These are phyloP conservation scores for Pterula multifida DNA, from an alignment of 1,284 basidiomycete genomes.

Conservation along the genomic window DNA sequence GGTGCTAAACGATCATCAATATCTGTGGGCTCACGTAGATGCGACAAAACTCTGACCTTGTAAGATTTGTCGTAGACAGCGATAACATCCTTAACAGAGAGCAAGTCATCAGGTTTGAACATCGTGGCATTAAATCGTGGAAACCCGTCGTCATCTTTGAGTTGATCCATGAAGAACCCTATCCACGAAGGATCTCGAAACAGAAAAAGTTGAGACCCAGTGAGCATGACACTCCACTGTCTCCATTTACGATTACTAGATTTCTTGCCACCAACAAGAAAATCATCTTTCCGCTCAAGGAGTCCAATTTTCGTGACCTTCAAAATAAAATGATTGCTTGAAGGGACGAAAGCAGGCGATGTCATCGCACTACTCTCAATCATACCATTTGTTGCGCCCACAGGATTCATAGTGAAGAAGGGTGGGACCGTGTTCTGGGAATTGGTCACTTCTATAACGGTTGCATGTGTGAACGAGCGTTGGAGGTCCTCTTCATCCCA, in stretches of 20 bases:
- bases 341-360: conserved; percentile 10
- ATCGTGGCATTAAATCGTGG: neutral
- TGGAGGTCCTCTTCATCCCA: conserved; percentile 67
- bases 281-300: conserved; percentile 78
- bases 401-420: conserved; percentile 36
- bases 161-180: conserved; percentile 41
- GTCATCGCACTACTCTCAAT: conserved; percentile 14
- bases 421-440: conserved; percentile 25
- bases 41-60: conserved; percentile 37
- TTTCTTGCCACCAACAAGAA: conserved; percentile 67
- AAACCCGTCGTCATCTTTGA: conserved; percentile 20
- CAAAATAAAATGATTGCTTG: conserved; percentile 37
- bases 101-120: conserved; percentile 80
- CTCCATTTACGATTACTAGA: conserved; percentile 79
- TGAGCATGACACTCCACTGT: conserved; percentile 77
- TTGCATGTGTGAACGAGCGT: conserved; percentile 57
- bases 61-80: conserved; percentile 76
- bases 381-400: conserved; percentile 20
- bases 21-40: conserved; percentile 2
- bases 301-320: conserved; percentile 78
- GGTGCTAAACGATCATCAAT: conserved; percentile 31
- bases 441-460: conserved; percentile 43
- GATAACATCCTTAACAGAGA: conserved; percentile 69
- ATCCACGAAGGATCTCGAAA: conserved; percentile 80
- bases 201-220: conserved; percentile 84